phyloP scores from a whole-genome alignment of 225 moss, liverwort and hornwort species.

The Marchantia polymorpha region DNA sequence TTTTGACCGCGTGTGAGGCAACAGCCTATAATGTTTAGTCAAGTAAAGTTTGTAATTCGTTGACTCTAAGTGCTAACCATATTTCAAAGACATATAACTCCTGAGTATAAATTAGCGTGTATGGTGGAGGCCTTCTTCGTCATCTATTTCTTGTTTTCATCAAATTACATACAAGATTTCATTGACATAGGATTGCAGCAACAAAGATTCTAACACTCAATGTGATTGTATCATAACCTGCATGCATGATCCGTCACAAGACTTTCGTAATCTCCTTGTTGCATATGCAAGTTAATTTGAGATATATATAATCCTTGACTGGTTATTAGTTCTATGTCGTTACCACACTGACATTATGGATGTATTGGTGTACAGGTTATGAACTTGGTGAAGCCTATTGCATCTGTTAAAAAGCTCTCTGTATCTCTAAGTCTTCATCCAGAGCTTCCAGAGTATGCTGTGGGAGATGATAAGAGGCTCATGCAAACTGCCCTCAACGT shows the following conservation, averaged over 20 bases:
- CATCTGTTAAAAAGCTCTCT: conserved; percentile 78
- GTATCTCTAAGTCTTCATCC: conserved; percentile 65
- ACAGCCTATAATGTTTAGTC: too few relatives aligned
- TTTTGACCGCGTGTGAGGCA: too few relatives aligned
- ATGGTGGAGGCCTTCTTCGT: too few relatives aligned
- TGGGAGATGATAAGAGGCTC: conserved; percentile 82
- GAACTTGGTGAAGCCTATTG: conserved; percentile 91
- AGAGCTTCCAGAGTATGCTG: conserved; percentile 66
- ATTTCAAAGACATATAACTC: too few relatives aligned
- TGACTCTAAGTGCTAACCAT: too few relatives aligned
- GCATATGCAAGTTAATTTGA: neutral
- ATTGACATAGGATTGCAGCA: too few relatives aligned
- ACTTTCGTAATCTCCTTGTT: neutral
- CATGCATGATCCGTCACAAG: neutral
- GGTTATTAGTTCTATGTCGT: neutral
- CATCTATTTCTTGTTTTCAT: too few relatives aligned
- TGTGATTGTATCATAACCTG: neutral
- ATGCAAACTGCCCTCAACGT: conserved; percentile 89
- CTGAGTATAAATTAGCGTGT: too few relatives aligned
- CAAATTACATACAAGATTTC: too few relatives aligned
- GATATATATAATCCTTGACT: neutral
- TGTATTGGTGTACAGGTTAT: conserved; percentile 49
- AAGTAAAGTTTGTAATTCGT: too few relatives aligned
- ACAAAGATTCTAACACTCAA: neutral
- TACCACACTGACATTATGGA: neutral